Percentiles rank a stretch among this genome's conserved stretches.
These are phyloP conservation scores for Scenedesmus sp. DNA, from an alignment of 163 green algal species.

Conservation along the genomic window DNA sequence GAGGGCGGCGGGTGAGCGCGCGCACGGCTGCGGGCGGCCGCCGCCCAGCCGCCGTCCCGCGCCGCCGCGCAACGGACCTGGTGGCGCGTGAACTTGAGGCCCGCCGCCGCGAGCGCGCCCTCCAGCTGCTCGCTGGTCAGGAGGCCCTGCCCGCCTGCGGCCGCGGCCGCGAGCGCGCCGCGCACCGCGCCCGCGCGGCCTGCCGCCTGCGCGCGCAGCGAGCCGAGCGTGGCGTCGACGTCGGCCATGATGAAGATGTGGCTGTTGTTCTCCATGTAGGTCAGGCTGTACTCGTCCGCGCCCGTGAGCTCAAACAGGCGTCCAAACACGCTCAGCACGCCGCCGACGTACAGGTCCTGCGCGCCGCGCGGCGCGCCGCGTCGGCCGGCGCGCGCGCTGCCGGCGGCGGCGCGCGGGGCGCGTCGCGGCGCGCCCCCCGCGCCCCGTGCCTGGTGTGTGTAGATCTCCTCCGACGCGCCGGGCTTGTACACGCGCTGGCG, in stretches of 20 bases:
- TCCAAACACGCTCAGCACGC: constrained; percentile 71
- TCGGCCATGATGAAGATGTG: constrained; percentile 77
- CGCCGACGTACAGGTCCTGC: constrained; percentile 85
- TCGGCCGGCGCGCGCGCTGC: too few relatives aligned
- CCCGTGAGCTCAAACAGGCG: constrained; percentile 84
- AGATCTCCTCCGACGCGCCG: constrained; percentile 65
- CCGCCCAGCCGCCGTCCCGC: too few relatives aligned
- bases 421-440: too few relatives aligned
- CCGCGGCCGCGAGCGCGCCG: constrained; percentile 58
- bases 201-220: constrained; percentile 29
- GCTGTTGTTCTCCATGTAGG: constrained; percentile 92
- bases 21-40: too few relatives aligned
- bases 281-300: constrained; percentile 90
- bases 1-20: too few relatives aligned
- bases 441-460: constrained; percentile 65
- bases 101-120: constrained; percentile 51
- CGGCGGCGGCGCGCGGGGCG: too few relatives aligned
- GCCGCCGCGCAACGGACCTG: too few relatives aligned
- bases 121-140: constrained; percentile 60
- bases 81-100: constrained; percentile 75
- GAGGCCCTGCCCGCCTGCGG: constrained; percentile 47
- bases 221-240: constrained; percentile 58
- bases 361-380: too few relatives aligned
- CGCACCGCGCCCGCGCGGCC: constrained; percentile 59
- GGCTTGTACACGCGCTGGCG: constrained; percentile 74